These are phyloP conservation scores for Diplodia sapinea DNA, from an alignment of 2,329 filamentous ascomycete species.

Conservation along the genomic window DNA sequence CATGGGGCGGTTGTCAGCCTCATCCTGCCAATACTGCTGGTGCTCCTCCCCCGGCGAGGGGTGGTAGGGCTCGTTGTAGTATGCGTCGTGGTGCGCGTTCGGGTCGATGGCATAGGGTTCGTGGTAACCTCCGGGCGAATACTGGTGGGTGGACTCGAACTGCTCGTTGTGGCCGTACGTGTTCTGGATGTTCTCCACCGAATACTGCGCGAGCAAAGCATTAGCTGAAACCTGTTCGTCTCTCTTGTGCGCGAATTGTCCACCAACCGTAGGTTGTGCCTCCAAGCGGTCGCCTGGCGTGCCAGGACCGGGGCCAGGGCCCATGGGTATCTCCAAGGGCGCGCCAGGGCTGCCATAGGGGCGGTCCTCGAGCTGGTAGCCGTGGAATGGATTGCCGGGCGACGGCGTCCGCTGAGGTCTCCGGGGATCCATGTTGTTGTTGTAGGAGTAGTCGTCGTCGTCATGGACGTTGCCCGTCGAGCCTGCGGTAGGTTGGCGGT, in stretches of 20 bases:
- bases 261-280: slow-evolving; percentile 81
- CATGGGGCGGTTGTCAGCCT: slow-evolving; percentile 78
- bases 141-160: slow-evolving; percentile 59
- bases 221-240: slow-evolving; percentile 31
- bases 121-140: slow-evolving; percentile 55
- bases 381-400: slow-evolving; percentile 73
- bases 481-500: slow-evolving; percentile 23
- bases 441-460: slow-evolving; percentile 35
- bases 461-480: slow-evolving; percentile 29
- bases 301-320: slow-evolving; percentile 57
- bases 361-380: slow-evolving; percentile 83
- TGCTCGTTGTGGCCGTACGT: slow-evolving; percentile 68
- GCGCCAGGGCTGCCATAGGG: slow-evolving; percentile 59
- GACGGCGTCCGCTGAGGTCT: slow-evolving; percentile 70
- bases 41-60: slow-evolving; percentile 67
- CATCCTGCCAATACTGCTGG: slow-evolving; percentile 65
- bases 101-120: slow-evolving; percentile 69
- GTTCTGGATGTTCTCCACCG: slow-evolving; percentile 69
- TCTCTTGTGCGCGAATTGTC: background rate
- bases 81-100: slow-evolving; percentile 84
- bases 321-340: slow-evolving; percentile 73
- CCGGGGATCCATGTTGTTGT: slow-evolving; percentile 58
- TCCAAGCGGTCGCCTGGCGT: slow-evolving; percentile 78
- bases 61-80: slow-evolving; percentile 83
- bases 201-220: slow-evolving; percentile 59